Evolutionary conservation across 805 yeast genomes (phyloP).

Genomic region (Nakazawaea populi): DNA sequence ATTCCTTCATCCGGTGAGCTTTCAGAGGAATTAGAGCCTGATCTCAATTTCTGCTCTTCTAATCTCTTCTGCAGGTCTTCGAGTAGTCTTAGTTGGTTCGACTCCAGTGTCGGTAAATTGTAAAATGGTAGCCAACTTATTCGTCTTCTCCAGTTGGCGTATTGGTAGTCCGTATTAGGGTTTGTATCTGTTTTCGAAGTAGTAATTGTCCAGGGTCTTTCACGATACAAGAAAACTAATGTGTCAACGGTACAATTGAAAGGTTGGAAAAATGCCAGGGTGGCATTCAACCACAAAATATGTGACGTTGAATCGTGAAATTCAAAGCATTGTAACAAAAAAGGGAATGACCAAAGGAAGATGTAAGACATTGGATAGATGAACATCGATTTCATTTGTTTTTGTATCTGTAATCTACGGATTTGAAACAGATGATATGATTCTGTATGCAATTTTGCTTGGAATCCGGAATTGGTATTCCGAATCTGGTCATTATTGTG

Average conservation of each 20-base stretch:
- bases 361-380: constrained; percentile 81
- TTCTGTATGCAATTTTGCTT: constrained; percentile 43
- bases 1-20: not conserved
- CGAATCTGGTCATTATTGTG: not conserved
- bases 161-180: constrained; percentile 19
- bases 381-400: constrained; percentile 75
- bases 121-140: constrained; percentile 39
- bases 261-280: constrained; percentile 77
- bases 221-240: constrained; percentile 68
- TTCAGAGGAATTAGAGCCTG: not conserved
- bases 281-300: constrained; percentile 52
- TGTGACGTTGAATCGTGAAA: constrained; percentile 46
- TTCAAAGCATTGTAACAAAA: constrained; percentile 46
- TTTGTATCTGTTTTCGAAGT: constrained; percentile 18
- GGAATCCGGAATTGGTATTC: not conserved
- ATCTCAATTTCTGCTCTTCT: not conserved
- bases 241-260: constrained; percentile 76
- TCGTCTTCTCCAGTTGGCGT: constrained; percentile 33
- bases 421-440: constrained; percentile 55
- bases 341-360: constrained; percentile 77
- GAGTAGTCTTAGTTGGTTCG: not conserved
- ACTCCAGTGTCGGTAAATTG: constrained; percentile 27
- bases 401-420: constrained; percentile 61
- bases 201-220: constrained; percentile 62
- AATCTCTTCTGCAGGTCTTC: not conserved